A percentile compares a stretch with the other conserved stretches of the same genome.
Conservation (phyloP, 169 alveolate genomes). For the Miamiensis avidus region DNA sequence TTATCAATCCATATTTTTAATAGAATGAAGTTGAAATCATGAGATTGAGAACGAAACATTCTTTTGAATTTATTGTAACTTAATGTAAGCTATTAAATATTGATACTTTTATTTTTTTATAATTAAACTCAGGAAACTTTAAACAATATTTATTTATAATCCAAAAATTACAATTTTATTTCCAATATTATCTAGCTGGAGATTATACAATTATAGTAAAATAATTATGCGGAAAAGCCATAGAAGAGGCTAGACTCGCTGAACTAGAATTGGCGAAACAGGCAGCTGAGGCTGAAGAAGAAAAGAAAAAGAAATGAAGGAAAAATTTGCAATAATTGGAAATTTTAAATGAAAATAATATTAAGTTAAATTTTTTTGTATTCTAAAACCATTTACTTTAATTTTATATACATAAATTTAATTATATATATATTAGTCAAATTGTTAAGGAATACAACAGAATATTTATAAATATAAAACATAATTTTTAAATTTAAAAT, state of each 20-base stretch:
- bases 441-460: too few relatives aligned
- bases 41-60: slow-evolving; percentile 37
- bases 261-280: slow-evolving; percentile 24
- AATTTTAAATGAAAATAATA: too few relatives aligned
- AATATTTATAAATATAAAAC: too few relatives aligned
- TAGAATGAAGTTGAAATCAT: slow-evolving; percentile 44
- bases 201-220: slow-evolving; percentile 44
- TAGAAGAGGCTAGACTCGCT: slow-evolving; percentile 36
- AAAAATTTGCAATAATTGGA: too few relatives aligned
- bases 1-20: too few relatives aligned
- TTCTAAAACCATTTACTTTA: too few relatives aligned
- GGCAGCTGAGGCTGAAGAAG: slow-evolving; percentile 36
- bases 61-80: slow-evolving; percentile 39
- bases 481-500: too few relatives aligned
- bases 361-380: too few relatives aligned
- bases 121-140: neutral
- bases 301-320: slow-evolving; percentile 23
- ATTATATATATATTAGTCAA: too few relatives aligned
- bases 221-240: slow-evolving; percentile 47
- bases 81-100: slow-evolving; percentile 9
- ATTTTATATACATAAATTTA: too few relatives aligned
- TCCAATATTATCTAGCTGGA: slow-evolving; percentile 19
- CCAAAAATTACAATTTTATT: neutral
- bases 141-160: neutral
- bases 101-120: too few relatives aligned